Evolutionary conservation across 148 eudicot species (phyloP).

Genomic region (Camellia sinensis): DNA sequence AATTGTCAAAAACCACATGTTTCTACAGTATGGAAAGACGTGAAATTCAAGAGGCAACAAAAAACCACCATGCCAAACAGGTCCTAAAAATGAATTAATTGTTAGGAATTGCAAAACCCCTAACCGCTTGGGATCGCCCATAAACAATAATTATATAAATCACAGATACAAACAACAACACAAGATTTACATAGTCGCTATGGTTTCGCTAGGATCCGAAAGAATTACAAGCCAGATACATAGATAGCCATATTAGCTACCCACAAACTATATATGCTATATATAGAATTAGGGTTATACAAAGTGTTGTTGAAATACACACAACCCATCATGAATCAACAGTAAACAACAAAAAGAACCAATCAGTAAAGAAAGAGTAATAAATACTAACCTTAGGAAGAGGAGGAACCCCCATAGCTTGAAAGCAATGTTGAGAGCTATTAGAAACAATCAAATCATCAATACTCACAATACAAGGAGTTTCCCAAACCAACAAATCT

Average conservation of each 20-base stretch:
- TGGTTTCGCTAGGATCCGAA: too few species aligned
- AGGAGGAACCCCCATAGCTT: constrained; percentile 55
- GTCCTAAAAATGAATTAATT: not conserved
- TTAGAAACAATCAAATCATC: constrained; percentile 48
- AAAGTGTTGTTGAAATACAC: too few species aligned
- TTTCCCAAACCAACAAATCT: constrained; percentile 57
- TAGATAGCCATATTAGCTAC: too few species aligned
- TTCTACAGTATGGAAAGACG: not conserved
- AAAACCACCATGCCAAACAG: not conserved
- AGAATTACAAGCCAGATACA: too few species aligned
- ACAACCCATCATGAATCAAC: constrained; percentile 17
- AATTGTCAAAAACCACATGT: not conserved
- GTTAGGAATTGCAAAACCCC: too few species aligned
- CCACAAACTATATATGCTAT: too few species aligned
- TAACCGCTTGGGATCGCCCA: too few species aligned
- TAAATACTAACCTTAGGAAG: constrained; percentile 42
- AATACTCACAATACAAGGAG: constrained; percentile 36
- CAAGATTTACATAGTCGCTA: too few species aligned
- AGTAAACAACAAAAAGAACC: constrained; percentile 25
- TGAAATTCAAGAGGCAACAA: not conserved
- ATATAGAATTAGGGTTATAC: too few species aligned
- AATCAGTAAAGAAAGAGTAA: constrained; percentile 19
- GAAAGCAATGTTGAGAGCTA: constrained; percentile 29
- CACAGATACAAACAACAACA: too few species aligned
- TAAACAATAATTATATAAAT: too few species aligned